Evolutionary conservation across 192 early-diverging fungal genomes (phyloP).

Genomic region (Haplosporangium gracile): DNA sequence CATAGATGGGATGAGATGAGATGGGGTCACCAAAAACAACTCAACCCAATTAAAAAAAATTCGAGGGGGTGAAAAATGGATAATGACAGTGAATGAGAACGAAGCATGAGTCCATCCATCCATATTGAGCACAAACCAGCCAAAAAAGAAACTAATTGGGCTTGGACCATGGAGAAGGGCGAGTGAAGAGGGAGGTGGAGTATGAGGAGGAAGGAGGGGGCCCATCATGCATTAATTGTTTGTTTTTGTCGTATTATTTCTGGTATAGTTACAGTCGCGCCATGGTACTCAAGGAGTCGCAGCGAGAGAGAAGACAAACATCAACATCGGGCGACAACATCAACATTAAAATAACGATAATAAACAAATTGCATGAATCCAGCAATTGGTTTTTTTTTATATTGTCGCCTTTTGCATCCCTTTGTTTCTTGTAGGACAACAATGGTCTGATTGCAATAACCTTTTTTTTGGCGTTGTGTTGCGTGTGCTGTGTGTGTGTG

Average conservation of each 20-base stretch:
- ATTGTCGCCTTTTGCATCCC: slow-evolving; percentile 3
- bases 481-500: neutral
- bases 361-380: neutral
- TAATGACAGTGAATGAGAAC: neutral
- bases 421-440: neutral
- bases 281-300: neutral
- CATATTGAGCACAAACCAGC: neutral
- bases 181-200: neutral
- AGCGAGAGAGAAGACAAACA: neutral
- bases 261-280: neutral
- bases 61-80: neutral
- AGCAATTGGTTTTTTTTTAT: neutral
- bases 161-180: neutral
- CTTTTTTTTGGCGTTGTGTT: neutral
- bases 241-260: neutral
- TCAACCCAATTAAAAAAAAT: neutral
- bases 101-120: neutral
- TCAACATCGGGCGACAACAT: no score
- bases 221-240: neutral
- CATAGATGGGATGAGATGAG: neutral
- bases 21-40: neutral
- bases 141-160: neutral
- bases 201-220: neutral
- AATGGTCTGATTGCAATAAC: neutral
- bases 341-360: neutral